These are phyloP conservation scores for Wickerhamomyces sp. DNA, from an alignment of 1,139 yeast genomes.

Conservation along the genomic window DNA sequence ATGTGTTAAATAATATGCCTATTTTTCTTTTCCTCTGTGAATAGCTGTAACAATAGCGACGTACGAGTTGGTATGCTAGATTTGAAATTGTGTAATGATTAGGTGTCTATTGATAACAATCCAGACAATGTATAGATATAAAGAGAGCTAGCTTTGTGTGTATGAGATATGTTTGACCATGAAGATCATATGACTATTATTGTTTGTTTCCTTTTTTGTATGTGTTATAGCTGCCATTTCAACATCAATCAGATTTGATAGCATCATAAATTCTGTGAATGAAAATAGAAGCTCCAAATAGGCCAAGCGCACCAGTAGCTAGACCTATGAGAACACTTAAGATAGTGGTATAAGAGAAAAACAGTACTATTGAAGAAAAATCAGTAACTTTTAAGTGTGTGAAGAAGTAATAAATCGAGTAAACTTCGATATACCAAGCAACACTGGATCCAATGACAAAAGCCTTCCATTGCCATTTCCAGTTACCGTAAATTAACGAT, in stretches of 20 bases:
- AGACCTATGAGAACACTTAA: constrained; percentile 61
- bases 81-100: too few species aligned
- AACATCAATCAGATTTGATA: constrained; percentile 53
- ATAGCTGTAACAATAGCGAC: too few species aligned
- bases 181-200: too few species aligned
- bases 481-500: constrained; percentile 57
- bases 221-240: too few species aligned
- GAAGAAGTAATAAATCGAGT: constrained; percentile 65
- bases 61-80: too few species aligned
- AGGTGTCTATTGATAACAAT: too few species aligned
- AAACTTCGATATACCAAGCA: constrained; percentile 64
- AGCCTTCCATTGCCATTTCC: constrained; percentile 83
- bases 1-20: too few species aligned
- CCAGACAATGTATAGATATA: too few species aligned
- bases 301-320: constrained; percentile 74
- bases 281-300: constrained; percentile 58
- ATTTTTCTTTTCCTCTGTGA: neutral
- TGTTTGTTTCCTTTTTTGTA: neutral
- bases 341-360: constrained; percentile 67
- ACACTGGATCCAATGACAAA: constrained; percentile 70
- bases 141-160: too few species aligned
- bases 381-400: constrained; percentile 55
- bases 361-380: constrained; percentile 63
- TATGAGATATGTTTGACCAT: too few species aligned
- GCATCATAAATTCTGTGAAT: constrained; percentile 55